Evolutionary conservation across 495 filamentous ascomycete genomes (phyloP), one percentile per base, ranked within the genome.

Genomic region (Neurospora hispaniola): DNA sequence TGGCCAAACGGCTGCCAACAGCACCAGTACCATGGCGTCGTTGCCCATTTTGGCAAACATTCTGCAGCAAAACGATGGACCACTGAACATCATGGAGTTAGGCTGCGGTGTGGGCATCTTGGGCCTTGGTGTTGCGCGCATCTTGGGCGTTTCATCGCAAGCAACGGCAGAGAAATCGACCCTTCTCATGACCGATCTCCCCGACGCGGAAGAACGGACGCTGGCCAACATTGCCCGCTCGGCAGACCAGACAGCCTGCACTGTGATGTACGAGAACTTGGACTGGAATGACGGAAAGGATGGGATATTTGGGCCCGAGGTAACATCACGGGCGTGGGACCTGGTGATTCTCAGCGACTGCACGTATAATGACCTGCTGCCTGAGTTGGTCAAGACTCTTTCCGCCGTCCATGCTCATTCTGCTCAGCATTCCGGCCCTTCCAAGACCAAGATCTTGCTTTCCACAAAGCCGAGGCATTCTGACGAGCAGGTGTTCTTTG

Each of bases 341-440:
- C 76, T 98, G 42, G 84, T 98, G 31, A 79, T 97, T 6, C 85
- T 97, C 2, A 93, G 94, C 20, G 96, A 99, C 78, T 98, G 96
- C 84, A 99, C 94, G 12, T 99, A 99, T 82, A 99, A 98, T 79
- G 93, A 96, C 79, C 93, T 89, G 62, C 82, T 94, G 43, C 91
- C 91, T 18, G 86, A 89, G 11, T 83, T 99, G 42, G 93, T 98
- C 4, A 82, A 83, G 43, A 92, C 92, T 0, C 83, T 99, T 16
- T 79, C 81, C 23, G 83, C 83, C 9, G 78, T 97, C 10, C 79
- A 78, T 71, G 18, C 41, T 3, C 73, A 74, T 11, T 80, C 79
- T 38, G 75, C 72, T 8, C 27, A 35, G 5, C 73, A 71, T 9
- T 18, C 72, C 35, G 42, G 12, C n/a, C 43, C 35, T 20, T 41